Evolutionary conservation across 2,329 filamentous ascomycete genomes (phyloP).

Genomic region (Dendryphion nanum): DNA sequence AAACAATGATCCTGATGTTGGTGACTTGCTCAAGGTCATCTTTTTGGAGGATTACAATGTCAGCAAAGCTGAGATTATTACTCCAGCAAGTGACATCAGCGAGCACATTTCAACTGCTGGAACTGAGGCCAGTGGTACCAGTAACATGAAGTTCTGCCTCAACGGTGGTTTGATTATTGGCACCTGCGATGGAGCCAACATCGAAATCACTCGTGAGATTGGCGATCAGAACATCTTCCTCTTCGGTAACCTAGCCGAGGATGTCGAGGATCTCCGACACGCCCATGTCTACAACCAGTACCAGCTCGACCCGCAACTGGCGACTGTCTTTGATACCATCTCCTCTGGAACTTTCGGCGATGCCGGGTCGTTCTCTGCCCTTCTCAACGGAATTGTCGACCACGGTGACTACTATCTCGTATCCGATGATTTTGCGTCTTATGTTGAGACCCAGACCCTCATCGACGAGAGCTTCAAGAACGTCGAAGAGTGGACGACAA

Average conservation of each 20-base stretch:
- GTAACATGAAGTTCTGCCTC: conserved; percentile 99
- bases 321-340: conserved; percentile 81
- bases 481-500: conserved; percentile 88
- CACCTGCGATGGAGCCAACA: conserved; percentile 96
- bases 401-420: conserved; percentile 98
- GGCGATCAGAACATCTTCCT: conserved; percentile 98
- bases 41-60: conserved; percentile 99
- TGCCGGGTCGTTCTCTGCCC: conserved; percentile 71
- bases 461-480: conserved; percentile 92
- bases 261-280: conserved; percentile 94
- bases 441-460: conserved; percentile 83
- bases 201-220: conserved; percentile 96
- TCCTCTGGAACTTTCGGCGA: conserved; percentile 79
- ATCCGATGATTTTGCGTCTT: conserved; percentile 95
- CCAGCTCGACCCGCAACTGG: conserved; percentile 71
- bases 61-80: conserved; percentile 97
- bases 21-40: conserved; percentile 92
- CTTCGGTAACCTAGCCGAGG: conserved; percentile 92
- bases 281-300: conserved; percentile 81
- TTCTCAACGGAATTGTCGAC: conserved; percentile 81
- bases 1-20: conserved; percentile 89
- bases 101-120: conserved; percentile 98
- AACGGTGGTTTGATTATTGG: conserved; percentile 97
- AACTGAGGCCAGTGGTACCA: conserved; percentile 83
- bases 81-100: conserved; percentile 90